Base-by-base conservation (phyloP, 2,329 filamentous ascomycete species). In the Macrophomina phaseolina region DNA sequence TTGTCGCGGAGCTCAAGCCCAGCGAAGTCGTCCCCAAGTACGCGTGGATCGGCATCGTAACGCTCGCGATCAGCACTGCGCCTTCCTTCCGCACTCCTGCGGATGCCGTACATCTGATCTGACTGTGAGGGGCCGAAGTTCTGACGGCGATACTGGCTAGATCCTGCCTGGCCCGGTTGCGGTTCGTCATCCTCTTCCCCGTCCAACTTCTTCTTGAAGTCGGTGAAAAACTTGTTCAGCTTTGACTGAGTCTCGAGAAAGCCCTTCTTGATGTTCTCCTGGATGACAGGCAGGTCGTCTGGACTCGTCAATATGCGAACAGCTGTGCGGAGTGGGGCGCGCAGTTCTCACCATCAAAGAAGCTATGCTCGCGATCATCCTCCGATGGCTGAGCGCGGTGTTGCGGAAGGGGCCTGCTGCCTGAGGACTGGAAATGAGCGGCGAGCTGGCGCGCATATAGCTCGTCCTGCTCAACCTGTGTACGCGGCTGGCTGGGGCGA, bases 201-300 rank as follows among this genome's bases (percentile, higher is more conserved):
- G 74, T 98, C 94, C 40, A 99, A 87, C 79, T 90, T 92, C 86
- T 98, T 98, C 82, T 92, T 95, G 76, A 99, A 84, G 69, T 89
- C 93, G 61, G 87, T 91, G 73, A 99, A 93, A 94, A 94, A 98
- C 60, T 88, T 87, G 81, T 97, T 98, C 73, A 99, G 91, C 75
- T 92, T 96, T 65, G 87, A 89, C 81, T 98, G 95, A 1, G 95
- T 98, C 75, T 99, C 94, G 65, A 93, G 75, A 80, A 99, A 99
- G 4, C 95, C 95, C 81, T 98, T 96, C 76, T 90, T 91, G 72
- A 99, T 87, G 74, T 96, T 97, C 76, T 97, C 93, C 71, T 90
- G 90, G 75, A 99, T 97, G 60, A 94, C 89, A 1, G 95, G 94
- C 14, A 99, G 86, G 72, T 99, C 95, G 73, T 99, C 95, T 89